phyloP scores from a whole-genome alignment of 1,284 basidiomycete species.

The Ustilago shanxiensis region DNA sequence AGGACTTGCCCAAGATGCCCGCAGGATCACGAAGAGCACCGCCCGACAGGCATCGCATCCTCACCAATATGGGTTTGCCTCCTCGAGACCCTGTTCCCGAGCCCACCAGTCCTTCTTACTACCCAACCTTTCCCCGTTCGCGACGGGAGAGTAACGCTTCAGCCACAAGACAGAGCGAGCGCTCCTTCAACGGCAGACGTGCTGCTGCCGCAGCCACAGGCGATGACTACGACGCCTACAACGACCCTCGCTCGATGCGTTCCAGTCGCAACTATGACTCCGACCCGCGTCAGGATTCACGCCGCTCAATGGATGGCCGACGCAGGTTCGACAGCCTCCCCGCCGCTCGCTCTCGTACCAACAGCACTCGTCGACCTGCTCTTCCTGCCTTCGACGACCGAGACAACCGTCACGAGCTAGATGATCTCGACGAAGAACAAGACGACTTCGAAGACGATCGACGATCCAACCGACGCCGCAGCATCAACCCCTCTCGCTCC shows the following conservation, averaged over 20 bases:
- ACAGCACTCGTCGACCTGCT: slow-evolving; percentile 26
- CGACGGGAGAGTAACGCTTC: slow-evolving; percentile 29
- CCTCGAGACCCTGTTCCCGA: slow-evolving; percentile 35
- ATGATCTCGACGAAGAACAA: slow-evolving; percentile 34
- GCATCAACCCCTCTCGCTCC: slow-evolving; percentile 20
- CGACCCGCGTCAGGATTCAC: slow-evolving; percentile 23
- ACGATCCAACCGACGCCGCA: slow-evolving; percentile 17
- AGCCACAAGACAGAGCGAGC: slow-evolving; percentile 24
- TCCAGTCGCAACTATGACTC: slow-evolving; percentile 20
- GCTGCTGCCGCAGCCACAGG: slow-evolving; percentile 15
- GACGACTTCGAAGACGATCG: slow-evolving; percentile 18
- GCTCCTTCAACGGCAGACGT: slow-evolving; percentile 33
- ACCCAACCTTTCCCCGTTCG: slow-evolving; percentile 31
- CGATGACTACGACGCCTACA: slow-evolving; percentile 11
- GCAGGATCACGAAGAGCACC: slow-evolving; percentile 26
- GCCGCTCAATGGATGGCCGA: slow-evolving; percentile 8
- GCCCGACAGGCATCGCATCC: slow-evolving; percentile 41
- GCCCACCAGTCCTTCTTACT: slow-evolving; percentile 33
- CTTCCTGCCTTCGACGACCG: slow-evolving; percentile 24
- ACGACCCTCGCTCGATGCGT: slow-evolving; percentile 16
- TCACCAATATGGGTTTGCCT: slow-evolving; percentile 46
- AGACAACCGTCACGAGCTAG: slow-evolving; percentile 25
- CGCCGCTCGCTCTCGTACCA: slow-evolving; percentile 17
- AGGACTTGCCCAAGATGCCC: slow-evolving; percentile 21
- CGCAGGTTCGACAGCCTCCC: slow-evolving; percentile 33